These are phyloP conservation scores for Gyromitra esculenta DNA, from an alignment of 2,329 filamentous ascomycete genomes.

Conservation along the genomic window DNA sequence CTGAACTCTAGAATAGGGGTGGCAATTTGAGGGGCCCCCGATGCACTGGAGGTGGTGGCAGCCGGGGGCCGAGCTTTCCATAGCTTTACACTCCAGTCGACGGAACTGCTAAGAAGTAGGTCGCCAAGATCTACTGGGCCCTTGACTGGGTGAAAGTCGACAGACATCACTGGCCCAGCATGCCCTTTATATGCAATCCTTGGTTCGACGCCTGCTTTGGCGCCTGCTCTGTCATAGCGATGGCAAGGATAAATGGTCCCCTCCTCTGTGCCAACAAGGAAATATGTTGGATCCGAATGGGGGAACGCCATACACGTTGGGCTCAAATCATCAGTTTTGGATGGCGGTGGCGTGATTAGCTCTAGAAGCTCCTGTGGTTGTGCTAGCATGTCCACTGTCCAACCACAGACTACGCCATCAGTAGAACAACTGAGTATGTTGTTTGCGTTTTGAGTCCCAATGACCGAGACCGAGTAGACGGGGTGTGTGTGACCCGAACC, in stretches of 20 bases:
- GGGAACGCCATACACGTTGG: slow-evolving; percentile 96
- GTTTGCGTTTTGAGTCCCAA: slow-evolving; percentile 97
- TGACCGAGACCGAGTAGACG: slow-evolving; percentile 92
- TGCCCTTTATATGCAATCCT: slow-evolving; percentile 90
- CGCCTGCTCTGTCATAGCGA: slow-evolving; percentile 94
- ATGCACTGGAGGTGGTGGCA: slow-evolving; percentile 69
- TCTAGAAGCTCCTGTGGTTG: slow-evolving; percentile 95
- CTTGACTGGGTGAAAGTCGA: slow-evolving; percentile 91
- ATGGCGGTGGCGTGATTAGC: slow-evolving; percentile 82
- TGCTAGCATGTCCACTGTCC: slow-evolving; percentile 97
- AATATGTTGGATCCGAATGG: slow-evolving; percentile 93
- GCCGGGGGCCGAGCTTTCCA: slow-evolving; percentile 91
- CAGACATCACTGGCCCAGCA: slow-evolving; percentile 91
- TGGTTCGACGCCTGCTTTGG: slow-evolving; percentile 92
- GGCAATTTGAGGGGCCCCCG: slow-evolving; percentile 62
- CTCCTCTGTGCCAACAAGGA: slow-evolving; percentile 96
- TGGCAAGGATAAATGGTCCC: slow-evolving; percentile 96
- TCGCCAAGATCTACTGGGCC: slow-evolving; percentile 95
- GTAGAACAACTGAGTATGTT: slow-evolving; percentile 98
- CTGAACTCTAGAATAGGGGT: slow-evolving; percentile 86
- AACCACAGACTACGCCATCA: slow-evolving; percentile 94
- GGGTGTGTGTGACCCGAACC: slow-evolving; percentile 96
- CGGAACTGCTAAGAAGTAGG: slow-evolving; percentile 85
- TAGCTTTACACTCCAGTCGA: slow-evolving; percentile 97
- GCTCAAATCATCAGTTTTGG: slow-evolving; percentile 92